phyloP scores from a whole-genome alignment of 2,329 filamentous ascomycete genomes.

The Paecilomyces variotii region DNA sequence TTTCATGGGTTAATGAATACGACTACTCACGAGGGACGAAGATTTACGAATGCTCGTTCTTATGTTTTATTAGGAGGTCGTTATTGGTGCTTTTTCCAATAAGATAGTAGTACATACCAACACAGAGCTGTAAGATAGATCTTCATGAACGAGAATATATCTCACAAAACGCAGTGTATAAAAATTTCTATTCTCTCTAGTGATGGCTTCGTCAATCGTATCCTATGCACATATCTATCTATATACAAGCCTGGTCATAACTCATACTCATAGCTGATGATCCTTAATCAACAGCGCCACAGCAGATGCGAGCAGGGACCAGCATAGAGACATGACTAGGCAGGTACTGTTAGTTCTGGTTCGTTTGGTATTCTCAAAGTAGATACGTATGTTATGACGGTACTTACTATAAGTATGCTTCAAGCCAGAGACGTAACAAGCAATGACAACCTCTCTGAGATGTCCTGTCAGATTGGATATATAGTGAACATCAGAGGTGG shows the following conservation, averaged over 20 bases:
- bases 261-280: background rate
- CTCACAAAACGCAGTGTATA: too few species aligned
- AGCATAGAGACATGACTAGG: conserved; percentile 4
- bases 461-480: conserved; percentile 22
- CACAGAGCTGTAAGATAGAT: background rate
- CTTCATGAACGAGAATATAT: too few species aligned
- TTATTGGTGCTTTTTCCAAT: background rate
- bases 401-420: conserved; percentile 21
- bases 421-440: conserved; percentile 19
- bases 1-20: background rate
- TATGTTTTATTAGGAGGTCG: background rate
- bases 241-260: background rate
- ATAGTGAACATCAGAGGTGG: conserved; percentile 34
- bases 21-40: background rate
- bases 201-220: background rate
- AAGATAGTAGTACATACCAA: background rate
- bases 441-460: conserved; percentile 18
- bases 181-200: too few species aligned
- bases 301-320: background rate
- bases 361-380: background rate
- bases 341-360: background rate
- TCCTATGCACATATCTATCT: background rate
- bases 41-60: background rate
- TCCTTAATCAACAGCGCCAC: background rate
- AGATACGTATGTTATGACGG: too few species aligned